A percentile compares a stretch with the other conserved stretches of the same genome.
phyloP scores from a whole-genome alignment of 2,329 filamentous ascomycete species.

The Trichoderma sp. region DNA sequence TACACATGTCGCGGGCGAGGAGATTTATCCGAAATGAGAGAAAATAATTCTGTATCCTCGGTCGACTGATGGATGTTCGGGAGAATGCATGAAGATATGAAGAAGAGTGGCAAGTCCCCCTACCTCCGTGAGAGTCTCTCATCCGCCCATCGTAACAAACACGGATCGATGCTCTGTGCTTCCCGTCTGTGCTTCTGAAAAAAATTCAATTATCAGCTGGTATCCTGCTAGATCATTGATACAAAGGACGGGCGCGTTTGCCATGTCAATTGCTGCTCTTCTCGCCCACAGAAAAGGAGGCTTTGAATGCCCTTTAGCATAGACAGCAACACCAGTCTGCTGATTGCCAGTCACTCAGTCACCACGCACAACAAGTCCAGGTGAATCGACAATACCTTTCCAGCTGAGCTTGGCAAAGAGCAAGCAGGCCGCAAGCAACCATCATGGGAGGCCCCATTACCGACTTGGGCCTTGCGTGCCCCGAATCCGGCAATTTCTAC shows the following conservation, averaged over 20 bases:
- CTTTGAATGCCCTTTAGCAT: not conserved
- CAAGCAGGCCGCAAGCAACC: not conserved
- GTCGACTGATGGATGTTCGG: not conserved
- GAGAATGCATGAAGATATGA: slow-evolving; percentile 12
- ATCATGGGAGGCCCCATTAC: slow-evolving; percentile 27
- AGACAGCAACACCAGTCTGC: not conserved
- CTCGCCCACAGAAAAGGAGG: not conserved
- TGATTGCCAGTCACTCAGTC: not conserved
- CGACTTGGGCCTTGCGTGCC: slow-evolving; percentile 40
- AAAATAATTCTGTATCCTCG: not conserved
- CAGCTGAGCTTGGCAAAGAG: not conserved
- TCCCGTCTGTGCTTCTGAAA: slow-evolving; percentile 8
- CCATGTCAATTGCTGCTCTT: not conserved
- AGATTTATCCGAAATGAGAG: slow-evolving; percentile 9
- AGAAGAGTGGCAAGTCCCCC: not conserved
- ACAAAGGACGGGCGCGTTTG: not conserved
- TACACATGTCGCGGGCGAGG: not conserved
- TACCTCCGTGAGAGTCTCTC: not conserved
- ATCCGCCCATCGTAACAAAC: slow-evolving; percentile 13
- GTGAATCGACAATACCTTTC: not conserved
- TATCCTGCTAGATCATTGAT: not conserved
- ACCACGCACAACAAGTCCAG: not conserved
- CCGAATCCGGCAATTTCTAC: slow-evolving; percentile 42
- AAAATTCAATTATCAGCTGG: not conserved
- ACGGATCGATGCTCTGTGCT: slow-evolving; percentile 4